phyloP scores from a whole-genome alignment of 352 stramenopile species.

The Globisporangium cederbergense region DNA sequence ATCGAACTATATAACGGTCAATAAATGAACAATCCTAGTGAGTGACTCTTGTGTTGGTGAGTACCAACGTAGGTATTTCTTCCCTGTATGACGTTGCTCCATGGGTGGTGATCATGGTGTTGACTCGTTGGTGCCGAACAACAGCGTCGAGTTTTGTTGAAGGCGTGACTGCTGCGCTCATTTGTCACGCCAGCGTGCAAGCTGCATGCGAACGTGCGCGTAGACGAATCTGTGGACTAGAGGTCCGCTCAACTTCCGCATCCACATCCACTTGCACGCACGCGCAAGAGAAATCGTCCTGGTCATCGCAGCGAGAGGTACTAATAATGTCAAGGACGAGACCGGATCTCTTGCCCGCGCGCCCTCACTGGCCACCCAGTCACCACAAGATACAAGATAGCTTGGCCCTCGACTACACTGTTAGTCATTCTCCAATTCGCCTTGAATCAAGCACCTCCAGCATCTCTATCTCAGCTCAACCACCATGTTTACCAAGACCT shows the following conservation, averaged over 20 bases:
- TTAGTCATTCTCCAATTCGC: not conserved
- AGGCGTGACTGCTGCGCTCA: constrained; percentile 56
- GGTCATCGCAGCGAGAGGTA: not conserved
- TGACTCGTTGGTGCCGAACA: constrained; percentile 29
- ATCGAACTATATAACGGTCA: too few relatives aligned
- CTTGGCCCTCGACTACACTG: too few relatives aligned
- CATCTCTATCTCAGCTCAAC: too few relatives aligned
- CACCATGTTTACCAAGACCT: constrained; percentile 15
- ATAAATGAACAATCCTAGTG: too few relatives aligned
- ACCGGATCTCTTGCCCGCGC: not conserved
- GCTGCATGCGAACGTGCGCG: not conserved
- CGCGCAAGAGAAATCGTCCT: too few relatives aligned
- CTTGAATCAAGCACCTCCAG: not conserved
- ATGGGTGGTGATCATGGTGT: too few relatives aligned
- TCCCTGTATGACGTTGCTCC: too few relatives aligned
- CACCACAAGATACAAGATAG: not conserved
- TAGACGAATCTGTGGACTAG: not conserved
- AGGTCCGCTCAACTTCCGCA: too few relatives aligned
- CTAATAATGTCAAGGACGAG: not conserved
- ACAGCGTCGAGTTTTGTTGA: constrained; percentile 22
- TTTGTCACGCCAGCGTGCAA: constrained; percentile 38
- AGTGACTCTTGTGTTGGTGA: too few relatives aligned
- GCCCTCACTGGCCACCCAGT: constrained; percentile 17
- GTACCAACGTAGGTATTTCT: too few relatives aligned
- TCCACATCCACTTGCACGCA: too few relatives aligned